phyloP scores from a whole-genome alignment of 2,329 filamentous ascomycete species.

The Microsporum canis region DNA sequence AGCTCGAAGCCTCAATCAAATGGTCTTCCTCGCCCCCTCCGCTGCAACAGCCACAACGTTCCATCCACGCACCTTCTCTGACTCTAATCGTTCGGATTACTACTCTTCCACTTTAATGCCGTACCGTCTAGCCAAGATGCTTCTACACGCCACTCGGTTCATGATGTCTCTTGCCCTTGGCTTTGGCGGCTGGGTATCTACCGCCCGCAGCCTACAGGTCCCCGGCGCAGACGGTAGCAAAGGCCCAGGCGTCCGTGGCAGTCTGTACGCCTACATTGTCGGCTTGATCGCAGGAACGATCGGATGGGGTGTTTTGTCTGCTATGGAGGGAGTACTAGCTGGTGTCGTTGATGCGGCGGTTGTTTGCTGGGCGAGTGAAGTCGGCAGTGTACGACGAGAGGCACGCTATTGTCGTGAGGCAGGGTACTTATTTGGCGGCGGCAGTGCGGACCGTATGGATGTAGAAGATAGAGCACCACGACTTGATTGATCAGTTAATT shows the following conservation, averaged over 20 bases:
- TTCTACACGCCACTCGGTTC: slow-evolving; percentile 80
- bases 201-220: slow-evolving; percentile 64
- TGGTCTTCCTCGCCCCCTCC: slow-evolving; percentile 65
- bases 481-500: not conserved
- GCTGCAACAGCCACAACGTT: slow-evolving; percentile 58
- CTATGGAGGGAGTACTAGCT: slow-evolving; percentile 78
- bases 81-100: slow-evolving; percentile 28
- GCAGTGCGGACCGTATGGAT: not conserved
- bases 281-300: slow-evolving; percentile 87
- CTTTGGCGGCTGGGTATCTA: slow-evolving; percentile 93
- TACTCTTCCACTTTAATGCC: slow-evolving; percentile 55
- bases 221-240: slow-evolving; percentile 32
- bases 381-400: slow-evolving; percentile 48
- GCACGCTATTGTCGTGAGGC: slow-evolving; percentile 83
- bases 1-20: slow-evolving; percentile 66
- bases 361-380: slow-evolving; percentile 92
- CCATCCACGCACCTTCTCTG: slow-evolving; percentile 35
- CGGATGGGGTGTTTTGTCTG: slow-evolving; percentile 83
- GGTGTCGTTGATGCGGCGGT: slow-evolving; percentile 80
- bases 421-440: slow-evolving; percentile 70
- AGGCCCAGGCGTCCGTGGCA: slow-evolving; percentile 50
- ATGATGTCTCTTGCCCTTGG: slow-evolving; percentile 84
- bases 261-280: slow-evolving; percentile 87
- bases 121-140: slow-evolving; percentile 80
- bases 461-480: not conserved